Evolutionary conservation across 1,139 yeast species (phyloP), one percentile per base, ranked within the genome.

Genomic region (Debaryomyces sp.): DNA sequence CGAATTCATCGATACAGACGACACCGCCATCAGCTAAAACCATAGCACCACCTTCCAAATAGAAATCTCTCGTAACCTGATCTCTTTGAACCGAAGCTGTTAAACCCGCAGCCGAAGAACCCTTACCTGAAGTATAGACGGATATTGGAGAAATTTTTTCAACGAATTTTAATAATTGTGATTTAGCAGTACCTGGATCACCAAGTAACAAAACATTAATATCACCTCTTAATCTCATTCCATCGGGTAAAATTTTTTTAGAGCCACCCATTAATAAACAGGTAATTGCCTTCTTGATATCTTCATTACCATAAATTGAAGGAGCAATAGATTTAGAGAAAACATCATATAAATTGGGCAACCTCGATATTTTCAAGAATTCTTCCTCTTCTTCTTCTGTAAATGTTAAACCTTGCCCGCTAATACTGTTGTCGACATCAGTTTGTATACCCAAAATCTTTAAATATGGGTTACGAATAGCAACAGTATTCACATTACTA

Each of bases 31-130:
- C 99, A 0, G 99, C 99, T 49, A 94, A 77, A 17, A 94, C 99
- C 98, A 94, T 91, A 9, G 99, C 99, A 70, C 99, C 99, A 53
- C 99, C 99, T 79, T 94, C 99, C 50, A 94, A 75, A 66, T 89
- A 94, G 65, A 94, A 94, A 60, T 94, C 99, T 55, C 97, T 78
- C 0, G 97, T 88, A 35, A 79, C 77, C 0, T 90, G 80, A 63
- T 94, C 98, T 65, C 98, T 80, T 70, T 94, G 99, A 24, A 94
- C 98, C 10, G 96, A 88, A 0, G 99, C 99, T 1, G 99, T 94
- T 68, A 94, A 80, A 83, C 99, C 99, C 5, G 98, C 99, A 2
- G 99, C 99, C 18, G 98, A 92, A 0, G 99, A 94, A 61, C 99
- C 99, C 64, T 94, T 94, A 75, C 99, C 99, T 0, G 98, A 91